Base-by-base conservation (phyloP, 2,329 filamentous ascomycete species). In the Cladophialophora psammophila region DNA sequence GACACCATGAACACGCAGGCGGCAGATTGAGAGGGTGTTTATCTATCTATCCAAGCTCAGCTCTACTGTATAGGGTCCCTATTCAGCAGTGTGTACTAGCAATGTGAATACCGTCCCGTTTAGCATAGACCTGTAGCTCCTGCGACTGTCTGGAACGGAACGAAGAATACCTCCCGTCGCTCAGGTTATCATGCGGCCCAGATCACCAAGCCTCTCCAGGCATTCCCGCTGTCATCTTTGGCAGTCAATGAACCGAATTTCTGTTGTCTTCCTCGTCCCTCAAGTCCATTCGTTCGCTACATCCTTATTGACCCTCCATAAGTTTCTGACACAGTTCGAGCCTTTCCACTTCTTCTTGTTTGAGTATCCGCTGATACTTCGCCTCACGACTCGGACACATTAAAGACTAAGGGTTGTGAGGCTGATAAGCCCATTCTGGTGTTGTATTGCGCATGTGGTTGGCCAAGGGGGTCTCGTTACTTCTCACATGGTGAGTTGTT, bases 21-120 rank as follows among this genome's bases (percentile, higher is more conserved):
- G 20, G 52, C 20, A 61, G 42, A 62, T 26, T 45, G 53, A n/a
- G 48, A 38, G 35, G 48, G 50, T 26, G 20, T 45, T 38, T 20
- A 10, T 54, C 32, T 60, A 50, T 50, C 60, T 62, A 62, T 62
- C 60, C 60, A 62, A 62, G 60, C 60, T 55, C 60, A 62, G 26
- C 31, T 15, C 40, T 38, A 52, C 45, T 62, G 60, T 62, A 62
- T 62, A 62, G 60, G 48, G 20, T 13, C 20, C 45, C 45, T 50
- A 50, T 31, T 50, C 45, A 50, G 45, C 45, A 50, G 9, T 26
- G 45, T 50, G 42, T 31, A 2, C 26, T 26, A 50, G 45, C 18
- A 13, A 13, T 50, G 45, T 50, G 18, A 50, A 26, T 31, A 50
- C 26, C 10, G 45, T 31, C 45, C 20, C 20, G 12, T 31, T 18